phyloP scores from a whole-genome alignment of 75 land plant species.

The Azolla pinnata region DNA sequence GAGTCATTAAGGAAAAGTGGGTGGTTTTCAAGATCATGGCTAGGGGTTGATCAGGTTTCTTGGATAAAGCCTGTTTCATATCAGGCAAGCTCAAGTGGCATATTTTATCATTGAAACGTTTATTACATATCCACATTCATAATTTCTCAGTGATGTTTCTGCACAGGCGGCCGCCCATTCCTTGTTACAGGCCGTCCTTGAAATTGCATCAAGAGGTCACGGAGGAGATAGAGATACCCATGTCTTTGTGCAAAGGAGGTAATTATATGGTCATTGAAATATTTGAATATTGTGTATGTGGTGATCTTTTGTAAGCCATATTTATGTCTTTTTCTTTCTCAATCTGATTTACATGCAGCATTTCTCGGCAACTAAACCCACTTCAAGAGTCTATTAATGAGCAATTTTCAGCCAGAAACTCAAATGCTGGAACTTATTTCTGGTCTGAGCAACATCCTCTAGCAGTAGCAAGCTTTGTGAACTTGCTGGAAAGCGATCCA shows the following conservation, averaged over 20 bases:
- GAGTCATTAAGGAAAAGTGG: slow-evolving; percentile 16
- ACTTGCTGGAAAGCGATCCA: slow-evolving; percentile 60
- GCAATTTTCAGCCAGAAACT: slow-evolving; percentile 20
- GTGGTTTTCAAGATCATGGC: slow-evolving; percentile 27
- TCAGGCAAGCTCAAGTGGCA: slow-evolving; percentile 16
- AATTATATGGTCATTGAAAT: too few relatives aligned
- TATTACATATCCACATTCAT: background rate
- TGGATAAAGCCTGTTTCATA: slow-evolving; percentile 32
- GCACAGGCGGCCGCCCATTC: slow-evolving; percentile 81
- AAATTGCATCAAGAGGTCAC: slow-evolving; percentile 73
- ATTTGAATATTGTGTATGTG: too few relatives aligned
- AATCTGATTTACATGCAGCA: slow-evolving; percentile 13
- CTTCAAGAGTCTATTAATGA: slow-evolving; percentile 24
- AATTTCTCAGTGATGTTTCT: slow-evolving; percentile 4
- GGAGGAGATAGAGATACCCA: slow-evolving; percentile 68
- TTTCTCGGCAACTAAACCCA: slow-evolving; percentile 26
- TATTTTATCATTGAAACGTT: background rate
- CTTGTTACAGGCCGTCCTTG: slow-evolving; percentile 73
- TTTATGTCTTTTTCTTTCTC: too few relatives aligned
- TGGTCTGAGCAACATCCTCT: slow-evolving; percentile 31
- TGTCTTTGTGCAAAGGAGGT: slow-evolving; percentile 83
- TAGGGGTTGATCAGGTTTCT: slow-evolving; percentile 26
- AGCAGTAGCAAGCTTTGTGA: slow-evolving; percentile 49
- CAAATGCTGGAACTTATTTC: slow-evolving; percentile 27
- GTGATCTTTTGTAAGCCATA: background rate